Conservation (phyloP, 2,329 filamentous ascomycete species). For the Stachybotrys chlorohalonatus region DNA sequence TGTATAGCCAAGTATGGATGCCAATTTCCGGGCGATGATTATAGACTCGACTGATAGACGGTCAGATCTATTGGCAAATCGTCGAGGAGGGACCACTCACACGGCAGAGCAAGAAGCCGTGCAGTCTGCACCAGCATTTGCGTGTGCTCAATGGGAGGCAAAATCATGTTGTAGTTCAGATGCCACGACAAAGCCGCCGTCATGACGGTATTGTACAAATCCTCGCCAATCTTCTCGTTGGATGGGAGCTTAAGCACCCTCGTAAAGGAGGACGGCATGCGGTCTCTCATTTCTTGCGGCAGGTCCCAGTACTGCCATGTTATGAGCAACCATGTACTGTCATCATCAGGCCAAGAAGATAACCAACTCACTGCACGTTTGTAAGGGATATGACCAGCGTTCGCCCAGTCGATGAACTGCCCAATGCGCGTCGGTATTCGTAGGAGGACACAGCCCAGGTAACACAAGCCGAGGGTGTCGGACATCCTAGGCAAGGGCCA, state of each 20-base stretch:
- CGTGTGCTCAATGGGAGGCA: slow-evolving; percentile 65
- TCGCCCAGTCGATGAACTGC: slow-evolving; percentile 62
- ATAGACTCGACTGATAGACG: slow-evolving; percentile 43
- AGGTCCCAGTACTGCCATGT: slow-evolving; percentile 40
- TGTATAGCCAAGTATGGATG: slow-evolving; percentile 38
- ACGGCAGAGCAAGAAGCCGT: slow-evolving; percentile 63
- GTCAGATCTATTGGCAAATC: slow-evolving; percentile 12
- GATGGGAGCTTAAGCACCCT: slow-evolving; percentile 44
- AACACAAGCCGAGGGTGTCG: slow-evolving; percentile 71
- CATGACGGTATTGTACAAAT: slow-evolving; percentile 56
- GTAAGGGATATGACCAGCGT: slow-evolving; percentile 61
- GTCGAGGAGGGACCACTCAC: slow-evolving; percentile 31
- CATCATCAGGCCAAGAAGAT: background rate
- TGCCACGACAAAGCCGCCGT: slow-evolving; percentile 56
- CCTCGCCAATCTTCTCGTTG: slow-evolving; percentile 34
- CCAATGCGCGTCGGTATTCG: slow-evolving; percentile 67
- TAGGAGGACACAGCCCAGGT: slow-evolving; percentile 67
- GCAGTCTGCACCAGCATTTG: slow-evolving; percentile 62
- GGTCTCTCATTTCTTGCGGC: slow-evolving; percentile 55
- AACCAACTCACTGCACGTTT: slow-evolving; percentile 49
- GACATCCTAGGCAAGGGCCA: slow-evolving; percentile 57
- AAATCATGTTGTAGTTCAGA: slow-evolving; percentile 57
- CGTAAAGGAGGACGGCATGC: slow-evolving; percentile 54
- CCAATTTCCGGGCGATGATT: slow-evolving; percentile 33
- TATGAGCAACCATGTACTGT: background rate